Evolutionary conservation across 176 grass and related monocot species (phyloP), one percentile per base, ranked within the genome.

Genomic region (Typha latifolia): DNA sequence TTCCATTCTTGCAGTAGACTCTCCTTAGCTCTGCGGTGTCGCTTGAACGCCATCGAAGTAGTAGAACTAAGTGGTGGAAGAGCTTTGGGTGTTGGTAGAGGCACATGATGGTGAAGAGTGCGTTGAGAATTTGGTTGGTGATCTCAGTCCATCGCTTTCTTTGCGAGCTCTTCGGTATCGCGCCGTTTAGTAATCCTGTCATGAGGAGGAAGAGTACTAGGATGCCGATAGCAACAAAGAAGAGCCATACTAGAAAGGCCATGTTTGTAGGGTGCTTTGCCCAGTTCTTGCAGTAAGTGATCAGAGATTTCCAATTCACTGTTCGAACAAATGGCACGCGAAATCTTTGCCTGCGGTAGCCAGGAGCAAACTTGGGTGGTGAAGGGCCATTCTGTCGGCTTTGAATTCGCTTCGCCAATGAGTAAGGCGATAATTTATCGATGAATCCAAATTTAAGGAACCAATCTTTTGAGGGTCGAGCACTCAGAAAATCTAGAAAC

Each of bases 31-130:
- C 80, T 0, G 52, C 72, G 7, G 8, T 62, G 73, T 81, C 85
- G 16, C 50, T 34, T 51, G 62, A 63, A 15, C 72, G 62, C 85
- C 82, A 89, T 3, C 80, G 72, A 21, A 69, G 13, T 5, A 90
- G 74, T 62, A 84, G 83, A 12, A 68, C 49, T 52, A 82, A 63
- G 75, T 95, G 90, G 76, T 95, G 86, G 75, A 22, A 79, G 6
- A 95, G 62, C 15, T 26, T 59, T 4, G 90, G 90, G 37, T 95
- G 86, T 48, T 95, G 83, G 76, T 95, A 95, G 48, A 95, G 37
- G 68, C 86, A 95, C 75, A 95, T 84, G 72, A 95, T 11, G 37
- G 86, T 95, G 90, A 90, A 95, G 75, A 95, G 83, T 6, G 85
- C 80, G 66, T 95, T 89, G 5, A 89, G 69, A 31, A 86, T 62